These are phyloP conservation scores for Vitis rotundifolia DNA, from an alignment of 164 flowering plant genomes.

Conservation along the genomic window DNA sequence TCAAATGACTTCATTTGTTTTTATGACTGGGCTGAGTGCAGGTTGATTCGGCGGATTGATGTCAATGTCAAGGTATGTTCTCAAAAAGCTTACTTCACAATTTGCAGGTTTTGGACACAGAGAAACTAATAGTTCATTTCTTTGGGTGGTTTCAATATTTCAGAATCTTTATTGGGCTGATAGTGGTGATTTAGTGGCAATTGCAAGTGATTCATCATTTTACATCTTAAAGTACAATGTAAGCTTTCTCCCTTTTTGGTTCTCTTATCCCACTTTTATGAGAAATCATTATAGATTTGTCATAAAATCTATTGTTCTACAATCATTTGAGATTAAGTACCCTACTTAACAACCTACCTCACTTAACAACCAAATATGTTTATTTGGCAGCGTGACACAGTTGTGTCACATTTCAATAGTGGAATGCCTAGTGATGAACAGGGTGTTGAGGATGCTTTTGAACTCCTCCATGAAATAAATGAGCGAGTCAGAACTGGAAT, in stretches of 20 bases:
- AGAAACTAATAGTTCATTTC: no score
- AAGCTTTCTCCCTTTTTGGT: constrained; percentile 23
- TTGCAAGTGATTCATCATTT: constrained; percentile 90
- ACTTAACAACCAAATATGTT: no score
- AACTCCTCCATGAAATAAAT: constrained; percentile 88
- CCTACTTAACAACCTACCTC: no score
- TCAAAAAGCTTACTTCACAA: neutral
- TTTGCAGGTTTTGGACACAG: neutral
- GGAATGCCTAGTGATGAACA: constrained; percentile 86
- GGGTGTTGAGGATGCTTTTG: constrained; percentile 98
- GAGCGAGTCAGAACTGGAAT: constrained; percentile 95
- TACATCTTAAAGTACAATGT: constrained; percentile 95
- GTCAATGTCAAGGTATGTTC: constrained; percentile 82
- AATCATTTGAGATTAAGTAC: no score
- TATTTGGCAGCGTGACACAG: constrained; percentile 74
- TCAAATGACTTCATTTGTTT: constrained; percentile 97
- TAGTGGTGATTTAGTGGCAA: constrained; percentile 93
- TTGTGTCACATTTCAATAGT: constrained; percentile 78
- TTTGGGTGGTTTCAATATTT: constrained; percentile 2
- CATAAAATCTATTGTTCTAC: no score
- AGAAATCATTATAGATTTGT: neutral
- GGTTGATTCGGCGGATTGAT: constrained; percentile 88
- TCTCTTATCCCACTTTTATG: no score
- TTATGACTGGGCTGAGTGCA: constrained; percentile 98
- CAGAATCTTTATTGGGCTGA: constrained; percentile 99